Conservation (phyloP, 2,329 filamentous ascomycete species). For the Penicillium sp. region DNA sequence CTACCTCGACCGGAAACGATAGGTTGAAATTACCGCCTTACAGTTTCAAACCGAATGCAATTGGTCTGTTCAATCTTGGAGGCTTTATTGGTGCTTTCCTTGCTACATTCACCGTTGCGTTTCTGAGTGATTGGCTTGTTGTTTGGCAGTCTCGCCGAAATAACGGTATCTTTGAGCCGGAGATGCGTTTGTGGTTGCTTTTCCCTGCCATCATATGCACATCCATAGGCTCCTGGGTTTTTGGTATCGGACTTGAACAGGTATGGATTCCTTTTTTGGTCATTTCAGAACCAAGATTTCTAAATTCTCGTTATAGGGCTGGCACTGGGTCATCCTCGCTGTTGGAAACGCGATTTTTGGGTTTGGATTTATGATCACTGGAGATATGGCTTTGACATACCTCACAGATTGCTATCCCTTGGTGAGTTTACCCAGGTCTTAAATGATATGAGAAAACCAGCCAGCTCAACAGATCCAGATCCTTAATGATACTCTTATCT, state of each 20-base stretch:
- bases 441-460: not conserved
- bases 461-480: conserved; percentile 3
- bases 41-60: conserved; percentile 1
- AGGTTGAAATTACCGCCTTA: conserved; percentile 5
- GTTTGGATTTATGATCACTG: conserved; percentile 14
- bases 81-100: conserved; percentile 6
- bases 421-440: not conserved
- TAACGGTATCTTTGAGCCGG: conserved; percentile 12
- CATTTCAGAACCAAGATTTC: not conserved
- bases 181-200: conserved; percentile 13
- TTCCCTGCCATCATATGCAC: conserved; percentile 5
- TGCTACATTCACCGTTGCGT: not conserved
- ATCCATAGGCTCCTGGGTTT: conserved; percentile 3
- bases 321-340: conserved; percentile 10
- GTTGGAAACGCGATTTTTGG: conserved; percentile 10
- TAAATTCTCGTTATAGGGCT: not conserved
- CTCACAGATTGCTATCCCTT: conserved; percentile 11
- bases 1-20: not conserved
- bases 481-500: conserved; percentile 11
- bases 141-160: conserved; percentile 5
- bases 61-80: conserved; percentile 13
- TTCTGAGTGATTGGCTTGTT: conserved; percentile 8
- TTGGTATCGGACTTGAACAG: conserved; percentile 10
- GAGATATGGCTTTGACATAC: conserved; percentile 13
- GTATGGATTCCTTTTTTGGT: not conserved